Percentiles rank a stretch among this genome's conserved stretches.
phyloP scores from a whole-genome alignment of 192 early-diverging fungal species.

The Umbelopsis vinacea region DNA sequence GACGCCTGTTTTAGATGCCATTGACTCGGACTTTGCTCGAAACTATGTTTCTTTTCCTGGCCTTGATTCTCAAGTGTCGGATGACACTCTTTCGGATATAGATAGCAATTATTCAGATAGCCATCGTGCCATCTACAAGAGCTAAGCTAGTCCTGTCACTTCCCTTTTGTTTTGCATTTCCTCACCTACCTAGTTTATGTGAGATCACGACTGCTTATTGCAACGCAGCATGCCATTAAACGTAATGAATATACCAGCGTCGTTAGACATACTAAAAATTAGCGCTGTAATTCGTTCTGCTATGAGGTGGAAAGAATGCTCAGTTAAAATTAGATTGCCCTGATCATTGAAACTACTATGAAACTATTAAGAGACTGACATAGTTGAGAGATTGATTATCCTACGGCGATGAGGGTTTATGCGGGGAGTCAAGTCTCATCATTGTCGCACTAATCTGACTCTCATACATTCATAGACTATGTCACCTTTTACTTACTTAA shows the following conservation, averaged over 20 bases:
- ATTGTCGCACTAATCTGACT: not conserved
- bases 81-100: not conserved
- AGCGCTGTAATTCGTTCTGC: too few relatives aligned
- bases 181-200: not conserved
- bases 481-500: not conserved
- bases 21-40: conserved; percentile 2
- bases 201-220: not conserved
- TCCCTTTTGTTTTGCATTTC: not conserved
- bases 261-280: too few relatives aligned
- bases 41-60: conserved; percentile 17
- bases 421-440: not conserved
- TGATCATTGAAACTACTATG: too few relatives aligned
- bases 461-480: not conserved
- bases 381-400: too few relatives aligned
- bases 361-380: too few relatives aligned
- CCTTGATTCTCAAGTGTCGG: conserved; percentile 18
- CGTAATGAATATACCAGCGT: too few relatives aligned
- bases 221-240: not conserved
- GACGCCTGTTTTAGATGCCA: not conserved
- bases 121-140: not conserved
- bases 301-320: too few relatives aligned
- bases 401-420: not conserved
- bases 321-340: too few relatives aligned
- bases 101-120: not conserved
- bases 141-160: not conserved